phyloP scores from a whole-genome alignment of 2,329 filamentous ascomycete species.

The Pyrenochaeta sp. region DNA sequence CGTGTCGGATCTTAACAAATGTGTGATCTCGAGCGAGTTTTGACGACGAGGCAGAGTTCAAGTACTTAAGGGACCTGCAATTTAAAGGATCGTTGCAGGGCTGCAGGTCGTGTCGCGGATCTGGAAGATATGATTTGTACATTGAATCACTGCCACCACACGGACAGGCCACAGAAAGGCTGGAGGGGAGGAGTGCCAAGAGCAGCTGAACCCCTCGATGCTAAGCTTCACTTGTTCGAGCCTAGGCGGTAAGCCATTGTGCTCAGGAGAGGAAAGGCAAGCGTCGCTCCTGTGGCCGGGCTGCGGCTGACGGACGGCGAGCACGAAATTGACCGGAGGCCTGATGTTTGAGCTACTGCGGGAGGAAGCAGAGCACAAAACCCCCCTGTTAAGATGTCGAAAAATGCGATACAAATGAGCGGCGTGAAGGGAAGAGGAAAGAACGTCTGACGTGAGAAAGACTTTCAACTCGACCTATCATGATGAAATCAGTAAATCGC shows the following conservation, averaged over 20 bases:
- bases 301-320: conserved; percentile 1
- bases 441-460: too few relatives aligned
- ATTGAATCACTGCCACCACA: conserved; percentile 16
- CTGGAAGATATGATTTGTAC: conserved; percentile 9
- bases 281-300: background rate
- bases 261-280: conserved; percentile 1
- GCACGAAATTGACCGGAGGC: background rate
- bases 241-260: conserved; percentile 1
- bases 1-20: background rate
- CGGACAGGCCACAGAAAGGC: conserved; percentile 8
- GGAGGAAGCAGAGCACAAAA: background rate
- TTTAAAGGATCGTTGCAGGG: conserved; percentile 8
- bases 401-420: too few relatives aligned
- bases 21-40: too few relatives aligned
- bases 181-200: conserved; percentile 1
- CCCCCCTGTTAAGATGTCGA: too few relatives aligned
- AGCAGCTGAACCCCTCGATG: conserved; percentile 2
- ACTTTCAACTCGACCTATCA: too few relatives aligned
- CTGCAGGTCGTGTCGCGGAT: conserved; percentile 1
- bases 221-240: background rate
- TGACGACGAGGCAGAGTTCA: background rate
- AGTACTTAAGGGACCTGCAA: conserved; percentile 12
- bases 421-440: too few relatives aligned
- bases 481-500: too few relatives aligned
- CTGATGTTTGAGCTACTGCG: background rate